Evolutionary conservation across 2,329 filamentous ascomycete genomes (phyloP).

Genomic region (Calonectria pteridis): DNA sequence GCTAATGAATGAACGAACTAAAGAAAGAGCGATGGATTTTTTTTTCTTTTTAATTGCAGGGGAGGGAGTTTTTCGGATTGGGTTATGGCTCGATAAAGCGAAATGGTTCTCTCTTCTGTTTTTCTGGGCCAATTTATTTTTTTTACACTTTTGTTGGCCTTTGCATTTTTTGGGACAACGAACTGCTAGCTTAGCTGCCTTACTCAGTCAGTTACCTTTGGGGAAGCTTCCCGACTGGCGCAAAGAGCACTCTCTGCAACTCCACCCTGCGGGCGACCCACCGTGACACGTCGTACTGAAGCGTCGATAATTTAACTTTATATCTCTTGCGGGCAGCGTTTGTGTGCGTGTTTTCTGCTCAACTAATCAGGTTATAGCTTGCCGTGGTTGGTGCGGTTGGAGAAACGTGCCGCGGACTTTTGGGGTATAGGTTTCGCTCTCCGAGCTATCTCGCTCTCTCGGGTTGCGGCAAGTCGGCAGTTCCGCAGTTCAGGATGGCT

Average conservation of each 20-base stretch:
- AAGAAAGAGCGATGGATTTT: neutral
- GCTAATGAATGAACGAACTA: neutral
- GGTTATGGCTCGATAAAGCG: neutral
- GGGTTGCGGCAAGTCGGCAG: neutral
- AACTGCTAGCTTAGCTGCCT: neutral
- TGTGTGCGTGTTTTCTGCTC: neutral
- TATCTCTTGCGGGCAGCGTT: neutral
- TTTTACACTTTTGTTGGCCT: neutral
- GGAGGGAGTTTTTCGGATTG: neutral
- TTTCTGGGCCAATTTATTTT: too few relatives aligned
- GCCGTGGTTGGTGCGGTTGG: neutral
- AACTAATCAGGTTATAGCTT: neutral
- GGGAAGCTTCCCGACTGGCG: neutral
- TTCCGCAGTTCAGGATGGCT: too few relatives aligned
- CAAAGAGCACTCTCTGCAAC: neutral
- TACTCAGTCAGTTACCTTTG: neutral
- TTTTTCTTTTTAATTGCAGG: neutral
- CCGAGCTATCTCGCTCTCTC: neutral
- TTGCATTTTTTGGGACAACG: neutral
- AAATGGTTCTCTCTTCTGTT: neutral
- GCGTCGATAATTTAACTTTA: slow-evolving; percentile 2
- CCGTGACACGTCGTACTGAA: neutral
- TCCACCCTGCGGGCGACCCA: neutral
- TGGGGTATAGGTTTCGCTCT: neutral
- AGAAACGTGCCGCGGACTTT: neutral